Conservation (phyloP, 1,139 yeast species). For the Candida gigantensis region DNA sequence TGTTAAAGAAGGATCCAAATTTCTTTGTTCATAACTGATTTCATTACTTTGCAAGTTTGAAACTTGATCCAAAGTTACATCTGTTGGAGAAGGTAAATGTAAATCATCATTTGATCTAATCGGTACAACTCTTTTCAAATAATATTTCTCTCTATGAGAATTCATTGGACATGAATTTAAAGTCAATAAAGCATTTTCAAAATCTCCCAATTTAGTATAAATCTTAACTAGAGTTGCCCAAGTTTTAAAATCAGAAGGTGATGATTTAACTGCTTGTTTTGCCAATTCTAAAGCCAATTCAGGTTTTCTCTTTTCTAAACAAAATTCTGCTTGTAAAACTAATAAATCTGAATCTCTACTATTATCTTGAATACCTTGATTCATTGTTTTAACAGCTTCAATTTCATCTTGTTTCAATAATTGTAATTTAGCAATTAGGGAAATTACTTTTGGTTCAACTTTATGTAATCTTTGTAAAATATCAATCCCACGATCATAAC, state of each 20-base stretch:
- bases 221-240: slow-evolving; percentile 79
- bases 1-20: slow-evolving; percentile 66
- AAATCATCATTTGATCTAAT: slow-evolving; percentile 58
- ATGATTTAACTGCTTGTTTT: slow-evolving; percentile 69
- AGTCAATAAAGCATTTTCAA: slow-evolving; percentile 74
- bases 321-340: slow-evolving; percentile 69
- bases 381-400: slow-evolving; percentile 69
- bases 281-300: slow-evolving; percentile 79
- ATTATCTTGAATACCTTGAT: slow-evolving; percentile 55
- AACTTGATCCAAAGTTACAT: slow-evolving; percentile 68
- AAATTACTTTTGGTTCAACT: slow-evolving; percentile 52
- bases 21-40: slow-evolving; percentile 50
- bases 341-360: slow-evolving; percentile 65
- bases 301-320: slow-evolving; percentile 62
- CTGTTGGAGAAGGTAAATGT: slow-evolving; percentile 76
- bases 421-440: slow-evolving; percentile 57
- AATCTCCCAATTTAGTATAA: slow-evolving; percentile 70
- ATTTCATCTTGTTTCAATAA: slow-evolving; percentile 70
- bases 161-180: slow-evolving; percentile 94
- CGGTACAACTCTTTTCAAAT: slow-evolving; percentile 57
- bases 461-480: slow-evolving; percentile 46
- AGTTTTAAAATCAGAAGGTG: slow-evolving; percentile 82
- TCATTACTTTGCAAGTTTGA: slow-evolving; percentile 56
- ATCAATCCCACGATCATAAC: slow-evolving; percentile 59
- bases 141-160: slow-evolving; percentile 62